Base-by-base conservation (phyloP, 176 grass and related monocot genomes). In the Aegilops speltoides region DNA sequence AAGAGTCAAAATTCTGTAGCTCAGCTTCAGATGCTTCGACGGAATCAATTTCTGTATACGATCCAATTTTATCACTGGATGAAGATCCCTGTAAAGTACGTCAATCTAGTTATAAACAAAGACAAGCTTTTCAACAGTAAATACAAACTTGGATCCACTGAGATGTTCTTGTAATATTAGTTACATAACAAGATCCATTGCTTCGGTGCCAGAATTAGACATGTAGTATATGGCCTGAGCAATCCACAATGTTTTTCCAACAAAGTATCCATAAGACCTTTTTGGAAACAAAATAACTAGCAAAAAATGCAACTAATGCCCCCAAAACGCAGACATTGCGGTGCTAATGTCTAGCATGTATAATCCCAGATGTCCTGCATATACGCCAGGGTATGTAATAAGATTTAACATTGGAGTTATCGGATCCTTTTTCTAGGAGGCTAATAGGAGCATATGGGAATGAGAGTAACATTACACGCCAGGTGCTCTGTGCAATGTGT, bases 51-150 rank as follows among this genome's bases (percentile, higher is more conserved):
- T 90, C 80, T 74, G 57, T 64, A 77, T 77, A 89, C 11, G 84
- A 68, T 68, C 59, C 63, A 81, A 87, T 82, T 84, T 43, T 43
- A 43, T 84, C 46, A 85, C 61, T 82, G 68, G 87, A 87, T 75
- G 83, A 75, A 31, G 76, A 83, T 68, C 46, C 84, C 92, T 94
- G 64, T 60, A 82, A 78, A 87, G 70, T 78, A 82, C 41, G 28
- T 12, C 56, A 87, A 74, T 31, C 22, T 83, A 64, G 40, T 33
- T 43, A 20, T 85, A 79, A 86, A 57, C 14, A 8, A 54, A 77
- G 29, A 77, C 25, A 33, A 52, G 45, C 45, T 52, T 82, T 54
- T 71, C 22, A 24, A 82, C 4, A 61, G 20, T 37, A 82, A 71
- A 56, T 40, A 71, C 0, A 3, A 59, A 79, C 15, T 43, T 17